Base-by-base conservation (phyloP, 257 asterid species). In the Euphrasia confusa region DNA sequence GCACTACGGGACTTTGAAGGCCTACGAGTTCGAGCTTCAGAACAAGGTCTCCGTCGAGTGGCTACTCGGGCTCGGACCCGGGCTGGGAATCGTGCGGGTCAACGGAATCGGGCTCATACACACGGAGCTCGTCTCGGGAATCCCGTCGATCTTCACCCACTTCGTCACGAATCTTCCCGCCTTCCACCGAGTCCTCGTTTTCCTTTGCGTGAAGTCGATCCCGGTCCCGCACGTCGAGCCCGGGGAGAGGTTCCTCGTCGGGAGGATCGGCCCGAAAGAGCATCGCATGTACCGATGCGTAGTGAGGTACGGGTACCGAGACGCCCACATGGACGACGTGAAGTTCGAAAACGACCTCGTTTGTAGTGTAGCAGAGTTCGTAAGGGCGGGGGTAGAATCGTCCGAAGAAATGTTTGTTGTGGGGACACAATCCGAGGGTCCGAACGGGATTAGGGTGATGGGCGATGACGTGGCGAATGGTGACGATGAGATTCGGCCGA, bases 91-190 rank as follows among this genome's bases (percentile, higher is more conserved):
- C 18, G 97, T 89, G 1, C 78, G 97, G 1, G 95, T 86, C 24
- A 81, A 74, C 11, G 97, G 95, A 77, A 84, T 89, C 15, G 95
- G 97, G 62, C 85, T 89, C 54, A 82, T 89, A 54, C 90, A 86
- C 78, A 89, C 95, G 0, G 95, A 89, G 49, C 89, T 89, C 1
- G 95, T 82, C 1, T 74, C 91, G 0, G 97, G 97, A 33, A 78
- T 89, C 50, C 97, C 97, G 0, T 84, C 94, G 2, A 86, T 86
- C 66, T 89, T 89, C 77, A 84, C 90, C 26, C 95, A 86, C 55
- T 82, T 89, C 10, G 87, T 89, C 78, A 84, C 95, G 60, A 89
- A 86, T 61, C 87, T 89, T 28, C 95, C 94, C 0, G 96, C 96
- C 62, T 86, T 89, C 77, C 96, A 86, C 75, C 94, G 78, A 64